A percentile compares a stretch with the other conserved stretches of the same genome.
Evolutionary conservation across 208 protist species (phyloP).

Genomic region (Kentomonas sorsogonicus): DNA sequence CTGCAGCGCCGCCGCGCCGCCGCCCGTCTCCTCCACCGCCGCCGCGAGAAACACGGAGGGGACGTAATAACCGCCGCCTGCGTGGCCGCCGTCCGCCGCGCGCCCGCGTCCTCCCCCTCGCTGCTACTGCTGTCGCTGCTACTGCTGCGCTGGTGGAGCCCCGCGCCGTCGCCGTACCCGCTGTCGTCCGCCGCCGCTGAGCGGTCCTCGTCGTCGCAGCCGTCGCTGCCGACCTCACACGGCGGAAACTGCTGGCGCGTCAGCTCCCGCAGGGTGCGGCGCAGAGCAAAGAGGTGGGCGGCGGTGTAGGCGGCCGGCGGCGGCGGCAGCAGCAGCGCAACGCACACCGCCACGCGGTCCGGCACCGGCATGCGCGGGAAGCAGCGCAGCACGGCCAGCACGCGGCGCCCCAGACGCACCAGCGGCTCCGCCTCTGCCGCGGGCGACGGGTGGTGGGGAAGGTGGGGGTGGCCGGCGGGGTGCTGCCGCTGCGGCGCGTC

Average conservation of each 20-base stretch:
- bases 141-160: not conserved
- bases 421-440: too few relatives aligned
- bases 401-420: constrained; percentile 21
- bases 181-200: not conserved
- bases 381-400: constrained; percentile 21
- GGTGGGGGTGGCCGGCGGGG: not conserved
- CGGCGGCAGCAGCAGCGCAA: constrained; percentile 47
- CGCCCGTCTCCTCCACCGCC: constrained; percentile 40
- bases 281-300: constrained; percentile 25
- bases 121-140: not conserved
- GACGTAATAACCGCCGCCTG: not conserved
- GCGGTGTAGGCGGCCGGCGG: constrained; percentile 32
- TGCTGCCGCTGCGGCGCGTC: too few relatives aligned
- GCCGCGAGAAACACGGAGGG: constrained; percentile 61
- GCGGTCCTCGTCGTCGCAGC: not conserved
- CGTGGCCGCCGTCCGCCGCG: not conserved
- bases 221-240: constrained; percentile 6
- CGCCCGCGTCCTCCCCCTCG: not conserved
- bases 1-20: constrained; percentile 43
- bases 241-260: constrained; percentile 40
- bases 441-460: not conserved
- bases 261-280: constrained; percentile 35
- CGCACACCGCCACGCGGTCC: constrained; percentile 46
- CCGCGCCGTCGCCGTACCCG: not conserved
- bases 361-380: constrained; percentile 42